These are phyloP conservation scores for Dianthus caryophyllus DNA, from an alignment of 148 eudicot species.

Conservation along the genomic window DNA sequence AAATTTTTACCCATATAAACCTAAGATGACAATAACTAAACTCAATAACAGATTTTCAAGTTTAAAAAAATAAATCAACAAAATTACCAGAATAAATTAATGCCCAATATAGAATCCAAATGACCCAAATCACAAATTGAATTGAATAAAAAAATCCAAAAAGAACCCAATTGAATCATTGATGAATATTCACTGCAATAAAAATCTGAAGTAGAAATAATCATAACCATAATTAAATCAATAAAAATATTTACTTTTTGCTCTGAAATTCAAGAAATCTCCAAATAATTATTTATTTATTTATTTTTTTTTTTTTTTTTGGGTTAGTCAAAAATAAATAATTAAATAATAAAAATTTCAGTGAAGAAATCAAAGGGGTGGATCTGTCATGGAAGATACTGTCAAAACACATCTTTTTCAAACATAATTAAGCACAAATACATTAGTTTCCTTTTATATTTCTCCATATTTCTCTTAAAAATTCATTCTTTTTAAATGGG, in stretches of 20 bases:
- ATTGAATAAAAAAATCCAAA: neutral
- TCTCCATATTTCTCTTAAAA: neutral
- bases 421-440: neutral
- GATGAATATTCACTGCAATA: neutral
- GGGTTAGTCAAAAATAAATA: neutral
- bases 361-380: conserved; percentile 5
- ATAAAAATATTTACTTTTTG: neutral
- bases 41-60: too few species aligned
- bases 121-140: conserved; percentile 1
- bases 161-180: conserved; percentile 4
- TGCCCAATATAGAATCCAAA: conserved; percentile 1
- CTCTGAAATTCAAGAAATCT: neutral
- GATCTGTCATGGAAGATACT: conserved; percentile 27
- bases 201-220: too few species aligned
- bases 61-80: neutral
- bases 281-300: neutral
- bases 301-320: neutral
- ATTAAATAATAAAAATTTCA: neutral
- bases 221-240: neutral
- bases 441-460: neutral
- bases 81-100: too few species aligned
- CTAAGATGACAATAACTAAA: too few species aligned
- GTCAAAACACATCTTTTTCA: conserved; percentile 32
- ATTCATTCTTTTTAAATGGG: neutral
- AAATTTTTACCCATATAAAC: too few species aligned